Evolutionary conservation across 495 filamentous ascomycete genomes (phyloP).

Genomic region (Bacidia rubella): DNA sequence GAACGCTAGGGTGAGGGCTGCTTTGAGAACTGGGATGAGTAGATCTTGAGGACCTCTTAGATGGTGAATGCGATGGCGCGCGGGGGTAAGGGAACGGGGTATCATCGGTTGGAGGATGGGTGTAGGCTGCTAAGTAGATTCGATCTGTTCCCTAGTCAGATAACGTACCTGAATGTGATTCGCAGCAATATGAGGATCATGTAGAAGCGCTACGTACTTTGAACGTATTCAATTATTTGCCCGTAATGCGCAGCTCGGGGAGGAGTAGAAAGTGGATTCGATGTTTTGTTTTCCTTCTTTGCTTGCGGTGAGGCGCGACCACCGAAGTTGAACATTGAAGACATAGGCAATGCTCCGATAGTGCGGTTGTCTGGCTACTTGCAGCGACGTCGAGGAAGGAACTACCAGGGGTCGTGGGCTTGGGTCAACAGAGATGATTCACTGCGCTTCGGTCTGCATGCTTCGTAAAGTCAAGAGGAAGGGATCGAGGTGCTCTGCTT

Average conservation of each 20-base stretch:
- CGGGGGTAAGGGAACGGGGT: conserved; percentile 79
- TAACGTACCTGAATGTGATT: not conserved
- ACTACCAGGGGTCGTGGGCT: not conserved
- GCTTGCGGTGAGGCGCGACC: not conserved
- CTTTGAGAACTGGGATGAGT: conserved; percentile 37
- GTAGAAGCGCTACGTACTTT: conserved; percentile 36
- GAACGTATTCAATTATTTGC: conserved; percentile 67
- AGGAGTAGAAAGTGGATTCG: conserved; percentile 13
- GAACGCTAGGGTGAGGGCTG: conserved; percentile 32
- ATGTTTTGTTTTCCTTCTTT: not conserved
- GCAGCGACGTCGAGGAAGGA: not conserved
- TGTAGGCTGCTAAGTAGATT: conserved; percentile 87
- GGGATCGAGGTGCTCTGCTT: not conserved
- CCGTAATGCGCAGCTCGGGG: conserved; percentile 38
- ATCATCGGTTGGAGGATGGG: conserved; percentile 58
- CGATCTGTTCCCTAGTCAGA: conserved; percentile 49
- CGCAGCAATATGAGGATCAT: conserved; percentile 12
- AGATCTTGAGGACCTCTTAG: conserved; percentile 60
- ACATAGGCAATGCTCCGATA: not conserved
- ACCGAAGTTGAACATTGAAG: conserved; percentile 2
- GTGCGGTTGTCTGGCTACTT: not conserved
- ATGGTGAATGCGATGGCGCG: conserved; percentile 48
- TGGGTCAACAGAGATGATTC: not conserved
- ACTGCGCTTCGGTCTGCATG: not conserved
- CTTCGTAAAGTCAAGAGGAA: not conserved